A percentile compares a stretch with the other conserved stretches of the same genome.
These are phyloP conservation scores for Artomyces pyxidatus DNA, from an alignment of 768 basidiomycete species.

Conservation along the genomic window DNA sequence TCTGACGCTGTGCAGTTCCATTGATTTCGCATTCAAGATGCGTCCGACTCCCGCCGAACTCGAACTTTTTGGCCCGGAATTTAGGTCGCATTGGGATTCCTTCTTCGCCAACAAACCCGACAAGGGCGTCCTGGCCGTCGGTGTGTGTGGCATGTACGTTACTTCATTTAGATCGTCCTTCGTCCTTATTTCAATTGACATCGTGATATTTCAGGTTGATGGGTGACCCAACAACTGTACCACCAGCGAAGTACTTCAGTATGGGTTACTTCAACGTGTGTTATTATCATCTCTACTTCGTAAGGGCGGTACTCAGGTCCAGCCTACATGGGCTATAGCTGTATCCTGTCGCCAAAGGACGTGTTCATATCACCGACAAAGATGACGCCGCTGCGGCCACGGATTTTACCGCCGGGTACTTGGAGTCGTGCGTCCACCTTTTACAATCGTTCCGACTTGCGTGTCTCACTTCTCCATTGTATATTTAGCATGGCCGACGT, in stretches of 20 bases:
- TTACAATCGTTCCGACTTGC: not conserved
- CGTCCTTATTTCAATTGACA: not conserved
- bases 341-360: conserved; percentile 18
- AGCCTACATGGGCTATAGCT: not conserved
- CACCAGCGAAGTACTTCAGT: not conserved
- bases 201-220: not conserved
- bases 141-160: not conserved
- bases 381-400: conserved; percentile 15
- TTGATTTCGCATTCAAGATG: conserved; percentile 20
- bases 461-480: not conserved
- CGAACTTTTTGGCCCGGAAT: conserved; percentile 18
- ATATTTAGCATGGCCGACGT: conserved; percentile 26
- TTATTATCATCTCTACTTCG: not conserved
- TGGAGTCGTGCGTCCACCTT: not conserved
- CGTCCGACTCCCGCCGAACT: conserved; percentile 18
- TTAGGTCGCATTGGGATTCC: conserved; percentile 18
- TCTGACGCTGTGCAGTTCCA: conserved; percentile 9
- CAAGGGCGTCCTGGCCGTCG: conserved; percentile 17
- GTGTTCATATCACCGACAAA: conserved; percentile 17
- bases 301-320: not conserved
- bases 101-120: conserved; percentile 18
- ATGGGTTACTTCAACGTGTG: not conserved
- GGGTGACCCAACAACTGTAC: not conserved
- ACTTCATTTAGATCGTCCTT: not conserved
- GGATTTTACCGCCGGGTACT: conserved; percentile 13